Percentiles rank a stretch among this genome's conserved stretches.
Evolutionary conservation across 495 filamentous ascomycete genomes (phyloP).

Genomic region (Aspergillus nanangensis): DNA sequence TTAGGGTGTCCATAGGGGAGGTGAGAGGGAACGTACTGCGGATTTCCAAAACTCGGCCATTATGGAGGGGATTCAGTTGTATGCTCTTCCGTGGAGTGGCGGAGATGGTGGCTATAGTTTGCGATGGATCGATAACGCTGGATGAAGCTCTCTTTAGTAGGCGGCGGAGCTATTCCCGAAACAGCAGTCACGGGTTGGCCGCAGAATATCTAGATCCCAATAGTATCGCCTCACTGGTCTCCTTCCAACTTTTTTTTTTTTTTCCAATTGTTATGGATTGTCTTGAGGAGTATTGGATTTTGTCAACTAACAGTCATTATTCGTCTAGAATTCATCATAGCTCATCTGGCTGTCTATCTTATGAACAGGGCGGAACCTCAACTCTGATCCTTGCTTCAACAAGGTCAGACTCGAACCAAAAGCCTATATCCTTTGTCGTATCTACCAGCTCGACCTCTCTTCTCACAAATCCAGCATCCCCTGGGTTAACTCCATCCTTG

Average conservation of each 20-base stretch:
- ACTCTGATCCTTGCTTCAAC: constrained; percentile 64
- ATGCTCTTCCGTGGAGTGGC: background rate
- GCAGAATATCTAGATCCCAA: no score
- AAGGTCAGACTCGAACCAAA: constrained; percentile 64
- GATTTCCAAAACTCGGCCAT: constrained; percentile 99
- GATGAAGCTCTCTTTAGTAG: background rate
- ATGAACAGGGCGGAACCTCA: constrained; percentile 29
- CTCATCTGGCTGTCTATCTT: no score
- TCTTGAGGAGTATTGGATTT: no score
- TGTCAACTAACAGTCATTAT: no score
- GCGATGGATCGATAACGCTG: background rate
- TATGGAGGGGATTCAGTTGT: background rate
- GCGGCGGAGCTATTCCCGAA: constrained; percentile 8
- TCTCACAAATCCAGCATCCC: constrained; percentile 50
- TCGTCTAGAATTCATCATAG: no score
- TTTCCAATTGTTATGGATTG: background rate
- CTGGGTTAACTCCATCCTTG: no score
- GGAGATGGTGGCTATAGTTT: background rate
- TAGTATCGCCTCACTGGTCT: background rate
- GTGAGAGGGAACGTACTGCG: constrained; percentile 48
- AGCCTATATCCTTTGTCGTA: constrained; percentile 75
- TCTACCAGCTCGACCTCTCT: constrained; percentile 79
- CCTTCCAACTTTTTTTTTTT: background rate
- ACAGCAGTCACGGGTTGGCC: constrained; percentile 2
- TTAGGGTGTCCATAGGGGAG: constrained; percentile 1